Evolutionary conservation across 139 green algal genomes (phyloP).

Genomic region (Micractinium sp.): DNA sequence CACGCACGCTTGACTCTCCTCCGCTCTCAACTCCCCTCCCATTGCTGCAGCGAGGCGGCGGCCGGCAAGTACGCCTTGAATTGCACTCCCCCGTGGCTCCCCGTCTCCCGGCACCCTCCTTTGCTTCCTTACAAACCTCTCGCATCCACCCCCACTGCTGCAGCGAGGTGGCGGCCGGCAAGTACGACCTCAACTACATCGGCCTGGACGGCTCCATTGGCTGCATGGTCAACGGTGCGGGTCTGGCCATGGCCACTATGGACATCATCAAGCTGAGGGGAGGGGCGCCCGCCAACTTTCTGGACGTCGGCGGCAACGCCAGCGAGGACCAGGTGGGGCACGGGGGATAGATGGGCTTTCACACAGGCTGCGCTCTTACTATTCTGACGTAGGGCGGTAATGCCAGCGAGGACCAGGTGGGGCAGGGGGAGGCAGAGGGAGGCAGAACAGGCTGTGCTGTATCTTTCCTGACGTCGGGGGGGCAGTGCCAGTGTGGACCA

Average conservation of each 20-base stretch:
- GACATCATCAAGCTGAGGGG: constrained; percentile 99
- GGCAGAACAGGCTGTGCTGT: no score
- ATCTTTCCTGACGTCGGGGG: no score
- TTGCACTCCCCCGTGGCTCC: background rate
- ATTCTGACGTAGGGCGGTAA: constrained; percentile 97
- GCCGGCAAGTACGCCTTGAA: background rate
- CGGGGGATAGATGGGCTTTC: background rate
- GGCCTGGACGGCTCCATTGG: constrained; percentile 95
- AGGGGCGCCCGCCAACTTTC: constrained; percentile 95
- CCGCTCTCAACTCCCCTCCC: background rate
- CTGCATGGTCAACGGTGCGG: constrained; percentile 98
- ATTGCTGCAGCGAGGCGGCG: background rate
- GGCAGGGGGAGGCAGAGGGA: background rate
- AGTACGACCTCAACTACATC: constrained; percentile 99
- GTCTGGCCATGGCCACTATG: constrained; percentile 99
- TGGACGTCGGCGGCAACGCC: constrained; percentile 97
- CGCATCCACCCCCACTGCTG: background rate
- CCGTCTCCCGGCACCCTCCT: background rate
- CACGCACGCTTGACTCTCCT: background rate
- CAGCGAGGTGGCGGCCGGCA: constrained; percentile 88
- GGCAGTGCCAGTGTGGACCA: no score
- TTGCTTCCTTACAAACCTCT: background rate
- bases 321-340: constrained; percentile 83
- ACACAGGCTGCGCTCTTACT: no score
- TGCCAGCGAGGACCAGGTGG: constrained; percentile 89